A percentile compares a stretch with the other conserved stretches of the same genome.
Evolutionary conservation across 106 monocot species (phyloP).

Genomic region (Allium fistulosum): DNA sequence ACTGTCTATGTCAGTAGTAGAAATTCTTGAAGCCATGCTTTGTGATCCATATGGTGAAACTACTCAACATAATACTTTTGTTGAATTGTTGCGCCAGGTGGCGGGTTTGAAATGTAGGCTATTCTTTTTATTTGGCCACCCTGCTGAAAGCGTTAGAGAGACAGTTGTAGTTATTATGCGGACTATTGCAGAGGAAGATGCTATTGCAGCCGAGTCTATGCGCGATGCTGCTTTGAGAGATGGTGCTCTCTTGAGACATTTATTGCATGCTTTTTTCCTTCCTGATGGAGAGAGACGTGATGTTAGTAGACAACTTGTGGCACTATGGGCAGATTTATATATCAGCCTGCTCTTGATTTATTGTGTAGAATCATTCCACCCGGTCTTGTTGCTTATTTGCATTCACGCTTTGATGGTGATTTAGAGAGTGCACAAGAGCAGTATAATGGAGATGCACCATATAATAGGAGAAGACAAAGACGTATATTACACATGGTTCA

Average conservation of each 20-base stretch:
- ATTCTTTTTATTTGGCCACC: conserved; percentile 92
- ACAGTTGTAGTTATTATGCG: conserved; percentile 93
- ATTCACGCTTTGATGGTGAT: conserved; percentile 57
- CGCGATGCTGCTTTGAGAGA: conserved; percentile 97
- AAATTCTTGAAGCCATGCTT: conserved; percentile 95
- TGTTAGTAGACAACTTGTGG: conserved; percentile 97
- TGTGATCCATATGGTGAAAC: conserved; percentile 97
- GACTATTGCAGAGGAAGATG: conserved; percentile 99
- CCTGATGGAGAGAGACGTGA: conserved; percentile 82
- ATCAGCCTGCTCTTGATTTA: conserved; percentile 94
- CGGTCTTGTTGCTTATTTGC: conserved; percentile 99
- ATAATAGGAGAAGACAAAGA: conserved; percentile 60
- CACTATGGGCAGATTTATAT: conserved; percentile 98
- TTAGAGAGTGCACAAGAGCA: conserved; percentile 49
- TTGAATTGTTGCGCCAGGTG: conserved; percentile 90
- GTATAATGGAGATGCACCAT: conserved; percentile 44
- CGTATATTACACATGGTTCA: no score
- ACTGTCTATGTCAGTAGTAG: conserved; percentile 87
- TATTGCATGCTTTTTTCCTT: conserved; percentile 87
- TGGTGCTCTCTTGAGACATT: conserved; percentile 94
- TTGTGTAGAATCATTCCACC: conserved; percentile 94
- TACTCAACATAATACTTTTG: conserved; percentile 95
- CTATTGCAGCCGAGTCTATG: conserved; percentile 99
- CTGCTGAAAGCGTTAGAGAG: conserved; percentile 94
- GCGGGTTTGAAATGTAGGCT: conserved; percentile 80